Conservation (phyloP, 1,284 basidiomycete species). For the Termitomyces sp. region DNA sequence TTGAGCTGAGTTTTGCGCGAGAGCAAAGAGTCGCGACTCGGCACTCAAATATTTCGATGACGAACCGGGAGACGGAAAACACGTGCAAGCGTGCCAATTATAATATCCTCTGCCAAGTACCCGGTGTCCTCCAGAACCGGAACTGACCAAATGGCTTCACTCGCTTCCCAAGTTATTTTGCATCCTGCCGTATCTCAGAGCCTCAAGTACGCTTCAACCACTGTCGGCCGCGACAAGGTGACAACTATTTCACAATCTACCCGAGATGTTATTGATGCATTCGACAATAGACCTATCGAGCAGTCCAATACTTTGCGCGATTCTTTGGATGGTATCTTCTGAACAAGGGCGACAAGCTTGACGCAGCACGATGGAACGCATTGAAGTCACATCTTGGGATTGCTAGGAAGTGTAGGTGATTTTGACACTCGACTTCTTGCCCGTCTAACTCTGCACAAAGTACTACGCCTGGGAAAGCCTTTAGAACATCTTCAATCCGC, state of each 20-base stretch:
- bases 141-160: constrained; percentile 46
- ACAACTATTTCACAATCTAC: constrained; percentile 8
- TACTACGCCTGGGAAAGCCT: constrained; percentile 91
- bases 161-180: constrained; percentile 75
- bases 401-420: constrained; percentile 69
- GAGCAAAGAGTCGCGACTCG: background rate
- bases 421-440: background rate
- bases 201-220: constrained; percentile 76
- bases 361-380: constrained; percentile 71
- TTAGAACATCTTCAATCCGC: constrained; percentile 93
- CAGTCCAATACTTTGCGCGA: constrained; percentile 88
- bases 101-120: background rate
- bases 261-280: background rate
- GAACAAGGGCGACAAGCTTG: constrained; percentile 55
- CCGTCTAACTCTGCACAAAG: constrained; percentile 36
- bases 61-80: constrained; percentile 12
- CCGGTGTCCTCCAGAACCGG: background rate
- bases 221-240: constrained; percentile 87
- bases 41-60: background rate
- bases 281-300: constrained; percentile 72
- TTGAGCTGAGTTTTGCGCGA: background rate
- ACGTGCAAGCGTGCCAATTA: constrained; percentile 18
- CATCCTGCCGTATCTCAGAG: constrained; percentile 77
- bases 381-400: constrained; percentile 77
- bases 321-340: constrained; percentile 84